Conservation (phyloP, 805 yeast genomes). For the Blastobotrys terrestris region DNA sequence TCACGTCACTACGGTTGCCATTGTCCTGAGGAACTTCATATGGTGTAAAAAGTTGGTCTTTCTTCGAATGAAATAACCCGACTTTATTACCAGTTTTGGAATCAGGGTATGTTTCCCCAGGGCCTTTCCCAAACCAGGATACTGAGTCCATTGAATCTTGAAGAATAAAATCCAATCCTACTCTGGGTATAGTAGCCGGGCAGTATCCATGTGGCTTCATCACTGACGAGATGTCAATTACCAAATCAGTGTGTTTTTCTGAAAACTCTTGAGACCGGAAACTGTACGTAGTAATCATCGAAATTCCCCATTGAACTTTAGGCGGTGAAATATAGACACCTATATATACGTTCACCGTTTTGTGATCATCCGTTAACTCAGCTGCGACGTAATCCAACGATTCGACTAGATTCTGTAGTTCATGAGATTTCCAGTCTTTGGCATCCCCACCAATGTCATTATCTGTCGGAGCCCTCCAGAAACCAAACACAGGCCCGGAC, state of each 20-base stretch:
- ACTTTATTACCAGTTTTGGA: conserved; percentile 26
- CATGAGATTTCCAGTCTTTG: conserved; percentile 29
- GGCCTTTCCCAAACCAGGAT: conserved; percentile 34
- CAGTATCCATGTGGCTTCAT: conserved; percentile 15
- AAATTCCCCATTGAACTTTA: conserved; percentile 27
- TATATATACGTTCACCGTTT: conserved; percentile 2
- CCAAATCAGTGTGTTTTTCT: neutral
- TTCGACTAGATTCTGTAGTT: conserved; percentile 22
- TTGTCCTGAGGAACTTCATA: conserved; percentile 36
- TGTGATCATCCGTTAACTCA: neutral
- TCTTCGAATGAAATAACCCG: conserved; percentile 22
- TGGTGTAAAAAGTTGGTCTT: conserved; percentile 19
- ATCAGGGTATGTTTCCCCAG: conserved; percentile 34
- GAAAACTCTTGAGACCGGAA: conserved; percentile 1
- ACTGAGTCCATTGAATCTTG: conserved; percentile 20
- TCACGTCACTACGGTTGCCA: conserved; percentile 32
- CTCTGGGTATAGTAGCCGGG: conserved; percentile 30
- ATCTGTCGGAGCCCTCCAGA: conserved; percentile 32
- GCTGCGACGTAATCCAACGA: conserved; percentile 9
- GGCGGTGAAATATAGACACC: conserved; percentile 20
- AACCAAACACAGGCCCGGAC: conserved; percentile 10
- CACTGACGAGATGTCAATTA: conserved; percentile 1
- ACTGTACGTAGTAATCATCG: conserved; percentile 11
- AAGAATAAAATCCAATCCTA: conserved; percentile 31
- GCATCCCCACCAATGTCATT: conserved; percentile 27